These are phyloP conservation scores for Plasmodium billcollinsi DNA, from an alignment of 169 alveolate genomes.

Conservation along the genomic window DNA sequence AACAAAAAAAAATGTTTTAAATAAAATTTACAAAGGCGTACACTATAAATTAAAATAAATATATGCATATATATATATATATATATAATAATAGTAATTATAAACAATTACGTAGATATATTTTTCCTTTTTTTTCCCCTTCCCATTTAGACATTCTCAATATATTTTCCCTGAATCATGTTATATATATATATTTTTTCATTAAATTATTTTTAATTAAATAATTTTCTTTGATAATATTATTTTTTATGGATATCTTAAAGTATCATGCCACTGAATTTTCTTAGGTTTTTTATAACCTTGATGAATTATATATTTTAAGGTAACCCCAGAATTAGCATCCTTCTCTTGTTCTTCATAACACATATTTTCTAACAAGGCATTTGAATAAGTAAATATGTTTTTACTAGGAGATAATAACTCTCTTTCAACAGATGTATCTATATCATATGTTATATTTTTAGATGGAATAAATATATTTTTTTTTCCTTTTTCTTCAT, in stretches of 20 bases:
- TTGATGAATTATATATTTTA: constrained; percentile 75
- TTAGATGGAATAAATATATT: constrained; percentile 4
- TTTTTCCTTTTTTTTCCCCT: not conserved
- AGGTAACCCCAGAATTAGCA: constrained; percentile 3
- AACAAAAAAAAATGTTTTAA: no score
- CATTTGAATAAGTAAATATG: not conserved
- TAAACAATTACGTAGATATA: not conserved
- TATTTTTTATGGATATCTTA: constrained; percentile 4
- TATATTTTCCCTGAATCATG: not conserved
- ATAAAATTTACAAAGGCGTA: no score
- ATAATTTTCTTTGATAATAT: no score
- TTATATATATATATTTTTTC: not conserved
- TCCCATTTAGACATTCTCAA: not conserved
- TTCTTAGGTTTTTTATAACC: constrained; percentile 47
- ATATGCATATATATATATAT: not conserved
- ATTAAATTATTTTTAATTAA: no score
- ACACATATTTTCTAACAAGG: not conserved
- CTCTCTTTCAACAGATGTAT: constrained; percentile 67
- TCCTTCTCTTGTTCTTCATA: not conserved
- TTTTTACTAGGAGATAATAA: constrained; percentile 21
- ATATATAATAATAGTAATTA: not conserved
- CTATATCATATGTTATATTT: constrained; percentile 67
- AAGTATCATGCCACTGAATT: constrained; percentile 55
- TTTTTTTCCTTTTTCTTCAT: not conserved
- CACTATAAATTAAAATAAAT: no score